Evolutionary conservation across 228 moss, liverwort and hornwort genomes (phyloP).

Genomic region (Sphagnum magellanicum): DNA sequence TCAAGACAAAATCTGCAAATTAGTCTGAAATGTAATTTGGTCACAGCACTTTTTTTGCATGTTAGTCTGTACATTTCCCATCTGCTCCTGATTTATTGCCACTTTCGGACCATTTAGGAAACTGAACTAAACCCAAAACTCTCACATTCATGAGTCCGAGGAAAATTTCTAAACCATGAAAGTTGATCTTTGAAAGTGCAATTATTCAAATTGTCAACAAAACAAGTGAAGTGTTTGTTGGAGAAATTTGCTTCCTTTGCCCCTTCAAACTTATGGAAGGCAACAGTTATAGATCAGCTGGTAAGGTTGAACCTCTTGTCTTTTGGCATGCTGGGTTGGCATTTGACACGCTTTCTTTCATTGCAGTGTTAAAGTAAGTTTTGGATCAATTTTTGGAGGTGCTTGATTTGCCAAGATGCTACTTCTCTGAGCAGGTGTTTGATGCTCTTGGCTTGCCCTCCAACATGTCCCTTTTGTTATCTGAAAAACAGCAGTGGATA

Average conservation of each 20-base stretch:
- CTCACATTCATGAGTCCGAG: neutral
- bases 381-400: conserved; percentile 73
- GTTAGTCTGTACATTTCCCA: neutral
- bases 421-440: conserved; percentile 72
- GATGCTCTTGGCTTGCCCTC: neutral
- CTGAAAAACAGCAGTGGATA: too few relatives aligned
- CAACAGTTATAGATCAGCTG: neutral
- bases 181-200: conserved; percentile 7
- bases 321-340: neutral
- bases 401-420: conserved; percentile 68
- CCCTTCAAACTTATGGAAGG: too few relatives aligned
- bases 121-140: conserved; percentile 3
- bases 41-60: neutral
- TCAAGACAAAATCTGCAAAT: too few relatives aligned
- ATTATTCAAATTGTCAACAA: conserved; percentile 50
- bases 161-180: neutral
- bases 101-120: neutral
- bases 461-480: too few relatives aligned
- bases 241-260: conserved; percentile 51
- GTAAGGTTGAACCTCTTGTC: neutral
- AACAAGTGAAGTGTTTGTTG: conserved; percentile 53
- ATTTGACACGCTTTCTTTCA: neutral
- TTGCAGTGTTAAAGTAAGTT: conserved; percentile 73
- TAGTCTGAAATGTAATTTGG: too few relatives aligned
- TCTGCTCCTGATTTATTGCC: neutral